Conservation (phyloP, 345 rosid genomes). For the Dipteronia sinensis region DNA sequence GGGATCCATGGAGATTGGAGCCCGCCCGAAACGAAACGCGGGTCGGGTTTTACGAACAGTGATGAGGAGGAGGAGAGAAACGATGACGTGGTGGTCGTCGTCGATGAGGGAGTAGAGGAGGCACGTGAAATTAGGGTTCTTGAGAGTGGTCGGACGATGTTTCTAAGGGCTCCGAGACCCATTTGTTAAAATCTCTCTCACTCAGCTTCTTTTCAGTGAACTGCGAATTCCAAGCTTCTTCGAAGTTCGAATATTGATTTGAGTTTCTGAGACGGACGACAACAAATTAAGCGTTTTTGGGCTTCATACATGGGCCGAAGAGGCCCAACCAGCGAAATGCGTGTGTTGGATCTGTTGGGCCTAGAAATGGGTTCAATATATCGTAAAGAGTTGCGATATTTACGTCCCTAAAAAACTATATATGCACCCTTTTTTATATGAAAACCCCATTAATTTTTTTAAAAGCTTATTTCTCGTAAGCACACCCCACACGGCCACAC, state of each 20-base stretch:
- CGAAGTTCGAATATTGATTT: neutral
- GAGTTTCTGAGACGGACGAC: neutral
- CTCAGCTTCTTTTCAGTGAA: neutral
- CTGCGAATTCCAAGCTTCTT: neutral
- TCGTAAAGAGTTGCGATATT: no score
- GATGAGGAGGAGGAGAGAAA: constrained; percentile 23
- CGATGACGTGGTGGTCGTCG: constrained; percentile 22
- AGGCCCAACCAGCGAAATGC: neutral
- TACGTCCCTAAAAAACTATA: no score
- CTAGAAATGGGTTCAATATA: no score
- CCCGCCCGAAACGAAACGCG: constrained; percentile 21
- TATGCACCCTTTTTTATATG: no score
- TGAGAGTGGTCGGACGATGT: constrained; percentile 48
- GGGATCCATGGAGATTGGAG: constrained; percentile 45
- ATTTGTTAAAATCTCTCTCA: constrained; percentile 8
- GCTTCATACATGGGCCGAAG: neutral
- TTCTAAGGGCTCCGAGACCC: constrained; percentile 59
- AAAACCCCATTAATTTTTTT: no score
- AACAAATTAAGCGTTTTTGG: neutral
- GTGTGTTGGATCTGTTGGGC: no score
- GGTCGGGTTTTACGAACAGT: constrained; percentile 24
- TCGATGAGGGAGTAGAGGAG: neutral
- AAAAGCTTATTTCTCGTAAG: no score
- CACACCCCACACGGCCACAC: no score
- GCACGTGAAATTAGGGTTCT: constrained; percentile 45